A percentile compares a stretch with the other conserved stretches of the same genome.
phyloP scores from a whole-genome alignment of 306 rosid genomes.

The Cyamopsis tetragonoloba region DNA sequence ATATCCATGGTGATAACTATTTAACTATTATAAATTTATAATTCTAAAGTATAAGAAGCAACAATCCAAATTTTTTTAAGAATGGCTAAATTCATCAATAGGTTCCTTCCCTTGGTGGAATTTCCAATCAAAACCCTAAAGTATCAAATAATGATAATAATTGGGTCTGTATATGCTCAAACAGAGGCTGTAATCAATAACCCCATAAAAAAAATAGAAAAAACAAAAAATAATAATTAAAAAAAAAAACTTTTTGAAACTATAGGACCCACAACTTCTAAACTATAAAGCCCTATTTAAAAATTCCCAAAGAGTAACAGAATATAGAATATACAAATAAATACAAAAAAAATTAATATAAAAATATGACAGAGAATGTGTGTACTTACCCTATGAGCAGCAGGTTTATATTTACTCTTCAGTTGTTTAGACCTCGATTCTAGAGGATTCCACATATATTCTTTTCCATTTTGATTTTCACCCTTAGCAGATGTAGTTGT shows the following conservation, averaged over 20 bases:
- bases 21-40: not conserved
- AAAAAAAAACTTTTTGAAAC: not conserved
- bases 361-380: too few species aligned
- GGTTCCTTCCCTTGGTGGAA: not conserved
- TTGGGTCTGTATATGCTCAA: not conserved
- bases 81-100: not conserved
- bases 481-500: slow-evolving; percentile 35
- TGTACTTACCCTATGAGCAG: slow-evolving; percentile 79
- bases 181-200: too few species aligned
- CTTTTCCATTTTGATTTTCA: slow-evolving; percentile 58
- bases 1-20: not conserved
- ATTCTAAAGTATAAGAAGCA: slow-evolving; percentile 6
- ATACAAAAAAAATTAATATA: not conserved
- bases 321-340: slow-evolving; percentile 4
- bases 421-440: slow-evolving; percentile 63
- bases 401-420: slow-evolving; percentile 68
- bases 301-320: not conserved
- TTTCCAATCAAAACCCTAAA: not conserved
- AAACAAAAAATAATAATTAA: not conserved
- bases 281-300: not conserved
- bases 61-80: not conserved
- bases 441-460: slow-evolving; percentile 62
- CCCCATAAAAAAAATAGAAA: too few species aligned
- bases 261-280: not conserved
- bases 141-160: not conserved